Base-by-base conservation (phyloP, 2,329 filamentous ascomycete species). In the Myriosclerotinia duriaeana region DNA sequence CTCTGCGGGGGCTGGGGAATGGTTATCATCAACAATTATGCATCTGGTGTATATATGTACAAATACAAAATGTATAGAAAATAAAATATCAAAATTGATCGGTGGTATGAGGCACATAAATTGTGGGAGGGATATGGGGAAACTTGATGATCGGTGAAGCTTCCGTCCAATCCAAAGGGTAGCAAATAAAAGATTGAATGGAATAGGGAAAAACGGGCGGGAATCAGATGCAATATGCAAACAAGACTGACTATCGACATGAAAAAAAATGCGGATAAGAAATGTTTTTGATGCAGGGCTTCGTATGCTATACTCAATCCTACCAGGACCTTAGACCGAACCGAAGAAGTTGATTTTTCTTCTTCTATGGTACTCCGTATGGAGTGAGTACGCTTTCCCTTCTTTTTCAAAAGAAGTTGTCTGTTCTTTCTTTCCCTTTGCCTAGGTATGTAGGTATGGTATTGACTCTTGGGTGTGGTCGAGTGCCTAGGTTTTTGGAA, bases 1-100 rank as follows among this genome's bases (percentile, higher is more conserved):
- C 58, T 60, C 58, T 60, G 58, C 44, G 44, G 44, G 58, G 58
- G 58, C 58, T 60, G 58, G 44, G 58, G 34, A 50, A 50, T 38
- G 34, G 38, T 50, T 60, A 60, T 60, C 56, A 60, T 60, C 44
- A 36, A 36, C 44, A 60, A 26, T 50, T 60, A 60, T 60, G 58
- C 58, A 60, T 60, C 36, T 60, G 42, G 17, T 26, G 54, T n/a
- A 17, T 44, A 22, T 58, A 38, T 60, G 54, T 60, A 60, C 26
- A 59, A 55, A 48, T 59, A 59, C n/a, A 8, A n/a, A n/a, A 36
- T 26, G 58, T 48, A 60, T 50, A 26, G 44, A 38, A 50, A 60
- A 60, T 30, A 44, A 50, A 60, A 60, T 30, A 44, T 38, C 34
- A 5, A 48, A 46, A 50, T 17, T 22, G 30, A 50, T 26, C 56